Conservation (phyloP, 805 yeast genomes). For the Tetrapisispora taiwanensis region DNA sequence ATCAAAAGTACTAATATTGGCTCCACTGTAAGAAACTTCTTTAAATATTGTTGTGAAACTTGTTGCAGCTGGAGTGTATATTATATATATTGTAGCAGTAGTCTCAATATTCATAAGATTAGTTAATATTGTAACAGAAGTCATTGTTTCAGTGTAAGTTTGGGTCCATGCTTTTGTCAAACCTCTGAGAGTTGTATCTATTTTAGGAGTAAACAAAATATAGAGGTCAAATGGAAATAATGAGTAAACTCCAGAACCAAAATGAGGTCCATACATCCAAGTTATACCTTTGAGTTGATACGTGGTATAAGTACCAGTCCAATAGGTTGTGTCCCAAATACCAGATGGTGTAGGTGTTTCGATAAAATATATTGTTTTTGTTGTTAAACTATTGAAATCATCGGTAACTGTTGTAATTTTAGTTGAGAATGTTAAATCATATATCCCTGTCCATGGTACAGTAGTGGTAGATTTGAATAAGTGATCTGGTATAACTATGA, state of each 20-base stretch:
- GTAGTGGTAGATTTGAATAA: background rate
- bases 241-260: background rate
- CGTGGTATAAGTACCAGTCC: conserved; percentile 1
- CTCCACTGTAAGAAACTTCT: background rate
- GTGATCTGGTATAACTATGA: background rate
- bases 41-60: background rate
- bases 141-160: background rate
- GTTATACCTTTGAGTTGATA: background rate
- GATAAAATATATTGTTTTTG: background rate
- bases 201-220: no score
- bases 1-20: background rate
- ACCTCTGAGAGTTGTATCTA: no score
- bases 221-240: no score
- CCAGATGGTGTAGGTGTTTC: conserved; percentile 3
- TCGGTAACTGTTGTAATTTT: no score
- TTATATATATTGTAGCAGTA: background rate
- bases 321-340: background rate
- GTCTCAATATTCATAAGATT: background rate
- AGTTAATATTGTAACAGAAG: background rate
- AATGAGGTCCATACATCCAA: no score
- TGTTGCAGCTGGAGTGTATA: conserved; percentile 1
- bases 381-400: no score
- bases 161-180: background rate
- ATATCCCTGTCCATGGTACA: background rate
- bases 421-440: background rate